Percentiles rank a stretch among this genome's conserved stretches.
These are phyloP conservation scores for Pisolithus sp. DNA, from an alignment of 768 basidiomycete genomes.

Conservation along the genomic window DNA sequence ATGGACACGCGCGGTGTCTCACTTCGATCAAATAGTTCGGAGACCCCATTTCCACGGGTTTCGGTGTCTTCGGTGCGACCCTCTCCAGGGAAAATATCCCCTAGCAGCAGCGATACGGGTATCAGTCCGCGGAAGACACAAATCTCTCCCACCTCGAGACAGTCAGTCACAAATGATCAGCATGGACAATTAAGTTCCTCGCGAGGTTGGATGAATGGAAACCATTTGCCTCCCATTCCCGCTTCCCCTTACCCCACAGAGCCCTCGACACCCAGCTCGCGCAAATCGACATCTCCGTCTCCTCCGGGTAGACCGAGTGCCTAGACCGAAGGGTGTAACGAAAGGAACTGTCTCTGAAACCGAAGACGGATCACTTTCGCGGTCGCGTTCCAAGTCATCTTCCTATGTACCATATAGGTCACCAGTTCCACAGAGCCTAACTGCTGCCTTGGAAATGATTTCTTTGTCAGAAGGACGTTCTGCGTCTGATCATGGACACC, in stretches of 20 bases:
- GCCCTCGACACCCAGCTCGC: conserved; percentile 50
- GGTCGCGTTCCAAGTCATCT: conserved; percentile 47
- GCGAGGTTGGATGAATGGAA: conserved; percentile 30
- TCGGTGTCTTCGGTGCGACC: conserved; percentile 29
- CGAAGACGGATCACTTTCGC: conserved; percentile 37
- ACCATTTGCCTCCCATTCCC: conserved; percentile 58
- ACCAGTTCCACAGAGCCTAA: conserved; percentile 62
- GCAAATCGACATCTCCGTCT: conserved; percentile 33
- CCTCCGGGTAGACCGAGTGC: conserved; percentile 27
- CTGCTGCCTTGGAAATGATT: conserved; percentile 65
- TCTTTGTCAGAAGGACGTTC: conserved; percentile 26
- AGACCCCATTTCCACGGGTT: conserved; percentile 22
- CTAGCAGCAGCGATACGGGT: conserved; percentile 9
- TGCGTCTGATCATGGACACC: conserved; percentile 22
- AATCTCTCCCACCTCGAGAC: conserved; percentile 21
- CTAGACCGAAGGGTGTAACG: conserved; percentile 26
- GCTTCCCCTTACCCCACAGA: conserved; percentile 65
- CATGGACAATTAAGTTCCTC: conserved; percentile 22
- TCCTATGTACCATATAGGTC: conserved; percentile 49
- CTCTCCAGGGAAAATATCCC: conserved; percentile 27
- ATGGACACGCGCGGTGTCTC: conserved; percentile 28
- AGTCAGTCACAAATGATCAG: conserved; percentile 28
- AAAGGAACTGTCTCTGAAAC: conserved; percentile 20
- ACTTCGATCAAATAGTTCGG: conserved; percentile 20
- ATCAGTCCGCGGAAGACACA: conserved; percentile 23